These are phyloP conservation scores for Sphaceloma murrayae DNA, from an alignment of 2,329 filamentous ascomycete genomes.

Conservation along the genomic window DNA sequence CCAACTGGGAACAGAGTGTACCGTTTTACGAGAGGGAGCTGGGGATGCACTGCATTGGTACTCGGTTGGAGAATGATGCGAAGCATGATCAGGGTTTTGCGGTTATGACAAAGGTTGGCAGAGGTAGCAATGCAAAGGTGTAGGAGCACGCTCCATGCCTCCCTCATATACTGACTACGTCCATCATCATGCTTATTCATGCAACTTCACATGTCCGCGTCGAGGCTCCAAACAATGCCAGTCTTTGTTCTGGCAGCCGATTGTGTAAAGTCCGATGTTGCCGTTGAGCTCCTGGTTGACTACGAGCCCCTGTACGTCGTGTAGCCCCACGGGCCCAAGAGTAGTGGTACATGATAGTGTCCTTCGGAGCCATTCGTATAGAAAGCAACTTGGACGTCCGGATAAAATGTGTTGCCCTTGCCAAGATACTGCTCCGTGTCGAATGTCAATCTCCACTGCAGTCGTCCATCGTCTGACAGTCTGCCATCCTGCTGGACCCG, in stretches of 20 bases:
- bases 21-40: conserved; percentile 24
- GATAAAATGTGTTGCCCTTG: conserved; percentile 47
- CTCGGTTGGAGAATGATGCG: conserved; percentile 16
- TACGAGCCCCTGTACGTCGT: conserved; percentile 72
- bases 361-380: conserved; percentile 40
- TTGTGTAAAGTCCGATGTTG: background rate
- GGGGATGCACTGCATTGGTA: conserved; percentile 21
- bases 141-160: background rate
- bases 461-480: conserved; percentile 31
- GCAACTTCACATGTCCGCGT: too few relatives aligned
- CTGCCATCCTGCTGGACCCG: background rate
- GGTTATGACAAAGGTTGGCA: conserved; percentile 1
- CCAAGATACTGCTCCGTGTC: conserved; percentile 65
- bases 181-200: too few relatives aligned
- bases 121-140: background rate
- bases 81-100: conserved; percentile 18
- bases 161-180: too few relatives aligned
- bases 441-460: conserved; percentile 61
- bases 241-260: too few relatives aligned
- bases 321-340: conserved; percentile 71
- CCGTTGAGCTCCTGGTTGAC: conserved; percentile 18
- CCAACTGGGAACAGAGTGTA: conserved; percentile 22
- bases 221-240: too few relatives aligned
- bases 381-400: conserved; percentile 48
- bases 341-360: conserved; percentile 70